phyloP scores from a whole-genome alignment of 2,329 filamentous ascomycete species.

The Penicillium fuscoglaucum region DNA sequence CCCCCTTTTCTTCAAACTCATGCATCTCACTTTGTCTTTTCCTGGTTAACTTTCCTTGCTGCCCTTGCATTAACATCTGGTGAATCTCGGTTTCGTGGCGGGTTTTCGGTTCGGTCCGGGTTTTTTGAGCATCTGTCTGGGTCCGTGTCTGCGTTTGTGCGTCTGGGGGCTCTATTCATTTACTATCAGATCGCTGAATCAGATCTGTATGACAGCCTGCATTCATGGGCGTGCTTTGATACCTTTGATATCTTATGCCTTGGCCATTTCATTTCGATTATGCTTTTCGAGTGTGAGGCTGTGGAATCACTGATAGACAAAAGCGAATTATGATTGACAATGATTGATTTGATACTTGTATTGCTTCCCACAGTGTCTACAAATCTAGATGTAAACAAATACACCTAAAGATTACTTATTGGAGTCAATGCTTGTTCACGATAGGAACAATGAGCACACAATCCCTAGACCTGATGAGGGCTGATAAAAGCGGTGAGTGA shows the following conservation, averaged over 20 bases:
- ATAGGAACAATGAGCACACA: neutral
- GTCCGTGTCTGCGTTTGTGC: neutral
- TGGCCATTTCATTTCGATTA: neutral
- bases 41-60: slow-evolving; percentile 7
- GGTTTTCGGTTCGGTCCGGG: slow-evolving; percentile 2
- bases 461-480: neutral
- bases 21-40: slow-evolving; percentile 12
- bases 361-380: neutral
- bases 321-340: slow-evolving; percentile 14
- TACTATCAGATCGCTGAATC: neutral
- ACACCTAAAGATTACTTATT: neutral
- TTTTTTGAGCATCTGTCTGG: slow-evolving; percentile 7
- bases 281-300: slow-evolving; percentile 2
- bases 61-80: slow-evolving; percentile 18
- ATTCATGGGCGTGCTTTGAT: neutral
- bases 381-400: neutral
- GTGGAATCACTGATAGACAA: slow-evolving; percentile 9
- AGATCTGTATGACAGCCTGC: neutral
- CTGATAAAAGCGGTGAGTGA: neutral
- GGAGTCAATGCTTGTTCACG: neutral
- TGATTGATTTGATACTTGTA: neutral
- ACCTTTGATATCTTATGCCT: neutral
- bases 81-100: slow-evolving; percentile 1
- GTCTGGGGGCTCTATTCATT: neutral
- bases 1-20: slow-evolving; percentile 15